phyloP scores from a whole-genome alignment of 106 monocot species.

The Dendrobium huoshanense region DNA sequence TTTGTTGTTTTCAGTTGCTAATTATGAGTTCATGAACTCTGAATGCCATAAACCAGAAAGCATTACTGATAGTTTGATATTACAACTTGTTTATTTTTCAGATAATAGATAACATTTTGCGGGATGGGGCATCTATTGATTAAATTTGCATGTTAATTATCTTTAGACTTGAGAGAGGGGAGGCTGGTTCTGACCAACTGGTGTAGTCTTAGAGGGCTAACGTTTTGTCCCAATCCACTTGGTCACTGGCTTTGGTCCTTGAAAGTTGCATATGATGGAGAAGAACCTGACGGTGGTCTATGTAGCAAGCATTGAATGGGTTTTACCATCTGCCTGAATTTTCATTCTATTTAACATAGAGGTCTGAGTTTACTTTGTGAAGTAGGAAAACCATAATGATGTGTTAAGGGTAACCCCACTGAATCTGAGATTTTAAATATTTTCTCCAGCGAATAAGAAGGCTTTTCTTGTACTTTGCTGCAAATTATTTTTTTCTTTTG shows the following conservation, averaged over 20 bases:
- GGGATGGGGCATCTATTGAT: too few relatives aligned
- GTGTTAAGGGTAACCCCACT: neutral
- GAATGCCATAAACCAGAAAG: neutral
- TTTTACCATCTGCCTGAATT: too few relatives aligned
- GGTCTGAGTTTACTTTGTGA: neutral
- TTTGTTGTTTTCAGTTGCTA: neutral
- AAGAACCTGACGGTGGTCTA: too few relatives aligned
- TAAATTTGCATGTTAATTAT: neutral
- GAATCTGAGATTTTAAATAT: neutral
- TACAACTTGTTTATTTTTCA: neutral
- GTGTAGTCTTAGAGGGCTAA: neutral
- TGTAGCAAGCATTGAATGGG: too few relatives aligned
- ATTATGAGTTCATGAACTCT: neutral
- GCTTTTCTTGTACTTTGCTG: neutral
- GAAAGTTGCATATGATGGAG: too few relatives aligned
- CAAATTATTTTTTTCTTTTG: too few relatives aligned
- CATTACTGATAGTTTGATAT: neutral
- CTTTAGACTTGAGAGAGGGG: neutral
- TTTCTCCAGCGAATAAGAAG: neutral
- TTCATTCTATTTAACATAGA: too few relatives aligned
- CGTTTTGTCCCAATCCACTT: too few relatives aligned
- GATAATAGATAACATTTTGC: neutral
- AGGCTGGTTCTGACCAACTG: neutral
- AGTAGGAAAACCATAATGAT: neutral
- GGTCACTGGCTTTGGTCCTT: too few relatives aligned